Percentiles rank a stretch among this genome's conserved stretches.
Evolutionary conservation across 1,284 basidiomycete species (phyloP).

Genomic region (Cryptococcus hybrid): DNA sequence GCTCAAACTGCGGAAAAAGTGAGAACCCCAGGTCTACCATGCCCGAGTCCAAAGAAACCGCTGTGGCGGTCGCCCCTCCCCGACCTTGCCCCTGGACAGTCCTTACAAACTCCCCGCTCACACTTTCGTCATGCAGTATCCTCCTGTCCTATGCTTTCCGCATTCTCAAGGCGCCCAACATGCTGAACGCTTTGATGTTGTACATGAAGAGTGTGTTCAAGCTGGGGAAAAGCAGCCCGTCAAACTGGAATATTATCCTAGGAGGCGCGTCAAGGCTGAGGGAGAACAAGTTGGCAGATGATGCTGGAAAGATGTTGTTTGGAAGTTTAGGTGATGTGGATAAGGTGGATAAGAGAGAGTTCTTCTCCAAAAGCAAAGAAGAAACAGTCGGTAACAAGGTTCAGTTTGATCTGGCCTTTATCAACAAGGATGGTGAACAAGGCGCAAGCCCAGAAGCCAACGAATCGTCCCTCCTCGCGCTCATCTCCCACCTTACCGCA

Average conservation of each 20-base stretch:
- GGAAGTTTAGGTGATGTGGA: slow-evolving; percentile 4
- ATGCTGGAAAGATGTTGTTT: slow-evolving; percentile 25
- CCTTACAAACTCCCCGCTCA: slow-evolving; percentile 37
- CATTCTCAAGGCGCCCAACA: slow-evolving; percentile 19
- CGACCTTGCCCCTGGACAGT: not conserved
- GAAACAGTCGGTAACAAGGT: no score
- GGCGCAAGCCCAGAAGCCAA: slow-evolving; percentile 11
- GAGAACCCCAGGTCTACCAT: no score
- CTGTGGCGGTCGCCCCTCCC: not conserved
- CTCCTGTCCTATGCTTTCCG: slow-evolving; percentile 39
- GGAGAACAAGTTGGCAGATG: slow-evolving; percentile 15
- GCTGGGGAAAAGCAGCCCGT: no score
- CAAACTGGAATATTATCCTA: slow-evolving; percentile 19
- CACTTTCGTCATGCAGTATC: slow-evolving; percentile 28
- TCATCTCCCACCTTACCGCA: slow-evolving; percentile 27
- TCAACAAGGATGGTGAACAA: not conserved
- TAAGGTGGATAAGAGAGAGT: not conserved
- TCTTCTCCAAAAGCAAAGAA: not conserved
- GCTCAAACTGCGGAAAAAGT: slow-evolving; percentile 7
- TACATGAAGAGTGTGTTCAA: slow-evolving; percentile 34
- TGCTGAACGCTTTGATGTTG: slow-evolving; percentile 24
- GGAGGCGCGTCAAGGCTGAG: no score
- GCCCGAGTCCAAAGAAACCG: no score
- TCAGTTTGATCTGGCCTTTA: not conserved
- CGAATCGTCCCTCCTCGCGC: slow-evolving; percentile 20